Evolutionary conservation across 768 basidiomycete species (phyloP), one percentile per base, ranked within the genome.

Genomic region (Fomitopsis pulvina): DNA sequence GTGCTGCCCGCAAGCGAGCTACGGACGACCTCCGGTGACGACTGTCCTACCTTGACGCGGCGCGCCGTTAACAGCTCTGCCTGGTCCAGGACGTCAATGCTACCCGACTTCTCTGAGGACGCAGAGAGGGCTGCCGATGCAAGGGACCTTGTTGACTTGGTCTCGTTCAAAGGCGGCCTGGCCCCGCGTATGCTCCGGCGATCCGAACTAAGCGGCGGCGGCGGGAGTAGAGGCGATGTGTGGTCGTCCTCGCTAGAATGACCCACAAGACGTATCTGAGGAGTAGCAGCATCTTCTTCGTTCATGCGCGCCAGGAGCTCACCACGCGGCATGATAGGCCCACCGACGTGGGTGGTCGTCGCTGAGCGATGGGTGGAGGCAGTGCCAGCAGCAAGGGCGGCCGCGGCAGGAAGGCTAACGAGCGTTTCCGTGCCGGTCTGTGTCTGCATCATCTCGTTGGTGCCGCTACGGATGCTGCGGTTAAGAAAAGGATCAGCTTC

Each of bases 401-500:
- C 60, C 3, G 58, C 53, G 4, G 55, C 59, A 11, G 63, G 61
- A 1, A 64, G 38, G 24, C 61, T 64, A 25, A 64, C 63, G n/a
- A 64, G 60, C 4, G 63, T 64, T 29, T 60, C 58, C 10, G 60
- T 56, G 27, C 53, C 60, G 6, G 58, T 57, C 25, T 59, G 59
- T 2, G 61, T 60, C 28, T 62, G 59, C 1, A 43, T 44, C 56
- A 57, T 56, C 10, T 61, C 61, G 3, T 59, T 48, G 1, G 52
- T 50, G 4, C 41, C 58, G 42, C 58, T 58, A 29, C 47, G 55
- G 4, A 57, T n/a, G 30, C 59, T 63, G 3, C 57, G 50, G 11
- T 56, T 60, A 11, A 64, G 48, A 71, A 87, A 84, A 0, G 85
- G 71, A 58, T 85, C 84, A 2, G 66, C 69, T 61, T 86, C 85